Conservation (phyloP, 495 filamentous ascomycete genomes). For the Trypethelium eluteriae region DNA sequence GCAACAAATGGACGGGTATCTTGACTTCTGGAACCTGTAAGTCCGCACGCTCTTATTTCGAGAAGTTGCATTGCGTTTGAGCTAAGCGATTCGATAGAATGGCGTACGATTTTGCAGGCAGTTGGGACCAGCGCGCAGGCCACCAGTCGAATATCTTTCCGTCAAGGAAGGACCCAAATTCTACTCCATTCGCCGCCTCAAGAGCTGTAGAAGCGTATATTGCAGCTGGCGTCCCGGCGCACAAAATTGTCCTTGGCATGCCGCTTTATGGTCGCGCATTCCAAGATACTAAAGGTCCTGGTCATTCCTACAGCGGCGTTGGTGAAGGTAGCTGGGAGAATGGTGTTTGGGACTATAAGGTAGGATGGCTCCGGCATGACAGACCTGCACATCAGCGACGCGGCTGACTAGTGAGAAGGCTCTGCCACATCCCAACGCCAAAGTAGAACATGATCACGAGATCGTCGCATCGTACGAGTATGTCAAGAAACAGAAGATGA, state of each 20-base stretch:
- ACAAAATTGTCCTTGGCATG: constrained; percentile 75
- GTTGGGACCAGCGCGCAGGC: constrained; percentile 60
- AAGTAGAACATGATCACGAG: constrained; percentile 42
- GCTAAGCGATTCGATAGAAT: constrained; percentile 19
- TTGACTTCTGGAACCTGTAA: constrained; percentile 75
- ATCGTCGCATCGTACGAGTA: constrained; percentile 63
- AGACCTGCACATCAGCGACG: not conserved
- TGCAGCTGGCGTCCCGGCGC: constrained; percentile 48
- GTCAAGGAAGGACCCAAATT: constrained; percentile 42
- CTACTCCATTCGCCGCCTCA: constrained; percentile 65
- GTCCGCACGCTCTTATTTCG: not conserved
- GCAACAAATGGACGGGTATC: constrained; percentile 57
- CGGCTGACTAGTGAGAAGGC: constrained; percentile 26
- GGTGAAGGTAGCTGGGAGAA: constrained; percentile 61
- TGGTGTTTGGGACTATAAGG: constrained; percentile 68
- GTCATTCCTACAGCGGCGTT: constrained; percentile 56
- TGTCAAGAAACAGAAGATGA: constrained; percentile 47
- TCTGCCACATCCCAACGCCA: constrained; percentile 44
- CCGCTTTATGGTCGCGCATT: constrained; percentile 80
- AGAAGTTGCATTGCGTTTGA: not conserved
- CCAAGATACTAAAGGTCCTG: constrained; percentile 60
- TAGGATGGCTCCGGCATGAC: not conserved
- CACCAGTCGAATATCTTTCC: constrained; percentile 69
- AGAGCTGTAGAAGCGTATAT: constrained; percentile 61
- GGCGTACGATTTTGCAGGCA: constrained; percentile 41